Evolutionary conservation across 2,329 filamentous ascomycete species (phyloP).

Genomic region (Botrytis galanthina): DNA sequence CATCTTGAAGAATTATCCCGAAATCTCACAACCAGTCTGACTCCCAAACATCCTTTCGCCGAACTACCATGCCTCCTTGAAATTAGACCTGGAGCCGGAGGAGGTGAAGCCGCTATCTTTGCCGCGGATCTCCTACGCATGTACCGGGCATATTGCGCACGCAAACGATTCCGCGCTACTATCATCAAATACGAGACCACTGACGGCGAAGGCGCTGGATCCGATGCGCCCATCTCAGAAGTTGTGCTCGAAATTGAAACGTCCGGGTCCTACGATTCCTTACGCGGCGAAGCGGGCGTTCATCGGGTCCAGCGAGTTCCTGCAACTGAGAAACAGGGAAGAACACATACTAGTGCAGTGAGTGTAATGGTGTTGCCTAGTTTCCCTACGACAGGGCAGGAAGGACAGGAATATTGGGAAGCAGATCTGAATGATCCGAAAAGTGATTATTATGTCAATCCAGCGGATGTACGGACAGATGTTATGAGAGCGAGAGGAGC

Average conservation of each 20-base stretch:
- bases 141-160: conserved; percentile 78
- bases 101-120: conserved; percentile 87
- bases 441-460: conserved; percentile 88
- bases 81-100: conserved; percentile 87
- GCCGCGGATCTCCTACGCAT: conserved; percentile 84
- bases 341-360: conserved; percentile 90
- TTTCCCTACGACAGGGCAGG: conserved; percentile 58
- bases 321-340: conserved; percentile 83
- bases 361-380: conserved; percentile 90
- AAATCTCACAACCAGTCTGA: conserved; percentile 71
- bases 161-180: conserved; percentile 62
- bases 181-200: conserved; percentile 78
- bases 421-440: conserved; percentile 75
- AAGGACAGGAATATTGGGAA: conserved; percentile 49
- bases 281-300: conserved; percentile 88
- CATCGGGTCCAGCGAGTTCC: conserved; percentile 94
- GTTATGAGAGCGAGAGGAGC: conserved; percentile 91
- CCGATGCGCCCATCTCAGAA: conserved; percentile 74
- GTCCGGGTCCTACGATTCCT: conserved; percentile 72
- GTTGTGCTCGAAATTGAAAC: conserved; percentile 81
- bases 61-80: conserved; percentile 88
- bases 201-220: conserved; percentile 58
- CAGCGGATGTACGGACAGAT: conserved; percentile 77
- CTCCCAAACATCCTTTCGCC: conserved; percentile 87
- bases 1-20: conserved; percentile 62